Percentiles rank a stretch among this genome's conserved stretches.
These are phyloP conservation scores for Pestalotiopsis sp. DNA, from an alignment of 2,329 filamentous ascomycete species.

Conservation along the genomic window DNA sequence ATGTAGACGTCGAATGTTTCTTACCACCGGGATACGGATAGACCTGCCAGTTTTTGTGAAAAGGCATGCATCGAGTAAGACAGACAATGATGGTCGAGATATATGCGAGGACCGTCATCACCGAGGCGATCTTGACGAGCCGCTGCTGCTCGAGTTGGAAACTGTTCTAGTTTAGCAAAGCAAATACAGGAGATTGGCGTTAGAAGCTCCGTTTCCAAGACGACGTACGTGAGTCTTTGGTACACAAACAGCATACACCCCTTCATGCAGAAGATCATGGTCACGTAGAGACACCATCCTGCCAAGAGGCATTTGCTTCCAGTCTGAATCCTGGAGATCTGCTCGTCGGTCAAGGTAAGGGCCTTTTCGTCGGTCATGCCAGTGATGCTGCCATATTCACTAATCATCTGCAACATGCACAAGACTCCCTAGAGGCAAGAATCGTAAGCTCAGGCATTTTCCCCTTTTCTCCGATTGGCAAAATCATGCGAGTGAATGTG, in stretches of 20 bases:
- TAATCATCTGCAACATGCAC: not conserved
- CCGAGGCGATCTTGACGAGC: not conserved
- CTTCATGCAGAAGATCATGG: slow-evolving; percentile 6
- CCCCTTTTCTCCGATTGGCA: not conserved
- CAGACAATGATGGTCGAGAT: not conserved
- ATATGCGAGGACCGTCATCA: not conserved
- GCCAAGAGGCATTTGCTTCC: slow-evolving; percentile 10
- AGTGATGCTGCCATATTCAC: not conserved
- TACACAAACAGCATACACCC: slow-evolving; percentile 7
- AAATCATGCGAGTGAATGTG: not conserved
- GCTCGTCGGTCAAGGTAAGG: not conserved
- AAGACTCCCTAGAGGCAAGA: not conserved
- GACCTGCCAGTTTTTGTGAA: slow-evolving; percentile 4
- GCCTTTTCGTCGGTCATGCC: slow-evolving; percentile 4
- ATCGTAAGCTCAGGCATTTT: not conserved
- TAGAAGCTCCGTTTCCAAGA: too few relatives aligned
- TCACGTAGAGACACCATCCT: slow-evolving; percentile 10
- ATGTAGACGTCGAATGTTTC: not conserved
- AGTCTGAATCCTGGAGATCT: not conserved
- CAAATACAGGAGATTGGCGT: not conserved
- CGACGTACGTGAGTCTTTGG: slow-evolving; percentile 4
- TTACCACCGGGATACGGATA: not conserved
- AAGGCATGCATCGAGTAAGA: not conserved
- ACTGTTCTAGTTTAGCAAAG: not conserved
- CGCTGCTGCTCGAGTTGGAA: not conserved